Evolutionary conservation across 805 yeast genomes (phyloP).

Genomic region (Starmerella apis): DNA sequence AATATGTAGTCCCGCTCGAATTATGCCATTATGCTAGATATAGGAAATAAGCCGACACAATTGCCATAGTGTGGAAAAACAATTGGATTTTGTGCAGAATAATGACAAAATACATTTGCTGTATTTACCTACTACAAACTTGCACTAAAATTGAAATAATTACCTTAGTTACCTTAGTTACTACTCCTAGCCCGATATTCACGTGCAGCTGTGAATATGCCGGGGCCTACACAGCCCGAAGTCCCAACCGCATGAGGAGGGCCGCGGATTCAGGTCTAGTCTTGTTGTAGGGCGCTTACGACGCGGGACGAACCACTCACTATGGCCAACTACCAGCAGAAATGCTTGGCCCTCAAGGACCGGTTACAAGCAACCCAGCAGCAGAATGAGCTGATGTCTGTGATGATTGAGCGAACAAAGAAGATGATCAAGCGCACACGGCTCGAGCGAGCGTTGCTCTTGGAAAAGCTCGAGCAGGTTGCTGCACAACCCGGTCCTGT

Average conservation of each 20-base stretch:
- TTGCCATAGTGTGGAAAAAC: no score
- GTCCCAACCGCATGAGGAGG: conserved; percentile 2
- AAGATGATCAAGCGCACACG: conserved; percentile 66
- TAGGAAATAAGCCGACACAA: no score
- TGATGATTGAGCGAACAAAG: conserved; percentile 69
- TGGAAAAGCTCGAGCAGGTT: conserved; percentile 59
- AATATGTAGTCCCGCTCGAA: no score
- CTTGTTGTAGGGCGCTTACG: conserved; percentile 1
- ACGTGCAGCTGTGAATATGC: neutral
- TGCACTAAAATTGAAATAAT: no score
- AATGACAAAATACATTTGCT: no score
- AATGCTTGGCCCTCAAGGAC: conserved; percentile 60
- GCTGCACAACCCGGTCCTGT: conserved; percentile 7
- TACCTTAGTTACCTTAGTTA: no score
- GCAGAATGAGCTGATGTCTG: conserved; percentile 62
- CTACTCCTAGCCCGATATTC: neutral
- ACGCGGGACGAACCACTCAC: neutral
- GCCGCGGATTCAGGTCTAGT: neutral
- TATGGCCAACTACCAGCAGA: conserved; percentile 37
- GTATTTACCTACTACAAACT: no score
- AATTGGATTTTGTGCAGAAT: no score
- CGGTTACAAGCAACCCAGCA: conserved; percentile 64
- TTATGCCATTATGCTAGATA: no score
- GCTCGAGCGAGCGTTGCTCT: conserved; percentile 67
- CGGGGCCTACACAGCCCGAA: neutral